Evolutionary conservation across 805 yeast genomes (phyloP), one percentile per base, ranked within the genome.

Genomic region (Komagataella mondaviorum): DNA sequence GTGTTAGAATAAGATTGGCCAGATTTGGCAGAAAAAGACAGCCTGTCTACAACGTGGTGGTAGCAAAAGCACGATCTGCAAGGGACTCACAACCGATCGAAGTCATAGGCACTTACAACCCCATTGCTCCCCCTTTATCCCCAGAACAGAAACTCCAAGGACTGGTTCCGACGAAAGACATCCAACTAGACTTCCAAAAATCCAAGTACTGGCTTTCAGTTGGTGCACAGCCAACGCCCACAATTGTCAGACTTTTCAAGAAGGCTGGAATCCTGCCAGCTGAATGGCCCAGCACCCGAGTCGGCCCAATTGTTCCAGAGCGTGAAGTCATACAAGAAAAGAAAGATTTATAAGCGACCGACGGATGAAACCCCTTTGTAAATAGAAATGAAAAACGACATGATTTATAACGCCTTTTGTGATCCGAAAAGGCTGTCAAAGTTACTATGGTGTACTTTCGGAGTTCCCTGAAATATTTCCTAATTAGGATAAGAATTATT

Each of bases 151-250:
- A 69, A 56, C 78, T 74, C 45, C 64, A 63, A 18, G 86, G 85
- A 8, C 63, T 67, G 43, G 69, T 71, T 45, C 86, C 90, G 10
- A 73, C 76, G 49, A 91, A 93, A 64, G 89, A 89, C 57, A 78
- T 91, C 45, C 77, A 82, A 57, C 70, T 93, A 44, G 98, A 93
- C 63, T 89, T 93, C 63, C 80, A 81, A 56, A 80, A 96, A 60
- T 80, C 96, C 4, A 88, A 88, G 65, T 93, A 93, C 68, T 93
- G 99, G 99, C 71, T 93, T 43, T 96, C 96, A 60, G 96, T 88
- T 17, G 99, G 99, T 10, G 98, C 98, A 1, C 95, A 87, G 63
- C 95, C 96, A 6, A 81, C 91, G 22, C 89, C 85, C 47, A 72
- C 93, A 3, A 95, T 91, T 10, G 76, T 80, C 2, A 80, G 80